phyloP scores from a whole-genome alignment of 2,329 filamentous ascomycete species.

The Arthroderma uncinatum region DNA sequence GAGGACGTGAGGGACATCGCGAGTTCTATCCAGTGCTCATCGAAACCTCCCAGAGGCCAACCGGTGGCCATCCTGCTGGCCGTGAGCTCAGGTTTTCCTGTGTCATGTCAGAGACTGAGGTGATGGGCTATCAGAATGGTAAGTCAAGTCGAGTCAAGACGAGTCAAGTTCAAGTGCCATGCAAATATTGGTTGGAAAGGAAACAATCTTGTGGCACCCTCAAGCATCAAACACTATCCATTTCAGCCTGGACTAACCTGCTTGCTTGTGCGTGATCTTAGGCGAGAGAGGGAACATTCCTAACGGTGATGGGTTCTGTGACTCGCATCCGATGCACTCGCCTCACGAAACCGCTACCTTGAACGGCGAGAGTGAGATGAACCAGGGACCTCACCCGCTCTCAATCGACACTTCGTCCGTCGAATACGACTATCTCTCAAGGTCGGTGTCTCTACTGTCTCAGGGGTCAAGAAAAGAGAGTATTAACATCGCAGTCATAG shows the following conservation, averaged over 20 bases:
- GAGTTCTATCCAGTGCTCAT: neutral
- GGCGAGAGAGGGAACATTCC: neutral
- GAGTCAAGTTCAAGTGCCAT: neutral
- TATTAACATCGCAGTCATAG: slow-evolving; percentile 35
- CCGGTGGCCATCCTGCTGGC: neutral
- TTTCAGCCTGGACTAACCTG: neutral
- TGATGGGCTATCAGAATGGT: slow-evolving; percentile 4
- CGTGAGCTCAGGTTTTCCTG: neutral
- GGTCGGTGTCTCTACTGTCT: slow-evolving; percentile 48
- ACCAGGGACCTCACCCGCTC: slow-evolving; percentile 55
- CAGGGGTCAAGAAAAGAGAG: slow-evolving; percentile 5
- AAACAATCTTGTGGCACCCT: neutral
- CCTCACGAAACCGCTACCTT: slow-evolving; percentile 28
- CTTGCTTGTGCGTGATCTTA: neutral
- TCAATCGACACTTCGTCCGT: slow-evolving; percentile 62
- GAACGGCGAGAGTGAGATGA: slow-evolving; percentile 44
- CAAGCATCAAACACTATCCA: neutral
- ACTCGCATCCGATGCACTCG: neutral
- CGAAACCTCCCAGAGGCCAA: neutral
- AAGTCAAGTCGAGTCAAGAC: neutral
- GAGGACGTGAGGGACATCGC: neutral
- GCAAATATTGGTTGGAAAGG: neutral
- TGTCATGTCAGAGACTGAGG: neutral
- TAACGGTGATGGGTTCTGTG: neutral
- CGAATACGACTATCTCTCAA: slow-evolving; percentile 61